Base-by-base conservation (phyloP, 768 basidiomycete genomes). In the Neoboletus brunneissimus region DNA sequence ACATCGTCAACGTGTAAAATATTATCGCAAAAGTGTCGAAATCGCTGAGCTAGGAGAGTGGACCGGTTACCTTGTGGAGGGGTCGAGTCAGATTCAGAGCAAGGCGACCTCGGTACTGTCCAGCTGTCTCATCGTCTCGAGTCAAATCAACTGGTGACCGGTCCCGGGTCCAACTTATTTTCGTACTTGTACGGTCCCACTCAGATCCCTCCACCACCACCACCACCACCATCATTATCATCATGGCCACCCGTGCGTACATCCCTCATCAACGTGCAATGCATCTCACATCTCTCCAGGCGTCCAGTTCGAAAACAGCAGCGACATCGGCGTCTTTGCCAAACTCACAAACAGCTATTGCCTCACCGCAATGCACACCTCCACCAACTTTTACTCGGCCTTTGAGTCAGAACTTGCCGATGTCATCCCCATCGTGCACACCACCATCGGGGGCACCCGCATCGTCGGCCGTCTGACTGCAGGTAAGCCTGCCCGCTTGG, bases 261-360 rank as follows among this genome's bases (percentile, higher is more conserved):
- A 35, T 20, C 13, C n/a, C 43, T 25, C 9, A 7, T 51, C 49
- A 16, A 15, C 40, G 0, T 11, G 15, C 25, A 7, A 27, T 3
- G 1, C 23, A 3, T 13, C 46, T 59, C 61, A 62, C 57, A 27
- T 18, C 27, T 22, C 12, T 8, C 54, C 68, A 94, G 91, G 93
- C 72, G 77, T 91, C 61, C 91, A 94, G 78, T 95, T 94, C 70
- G 92, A 95, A 78, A 95, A 94, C 77, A 89, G 84, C 77, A 88
- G 87, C 75, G 94, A 98, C 68, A 84, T 99, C 66, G 96, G 96
- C 66, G 96, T 99, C 43, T 99, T 98, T 76, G 80, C 94, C 67
- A 97, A 97, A 76, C 82, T 98, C 68, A 98, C 96, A 68, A 98
- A 99, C 81, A 91, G 87, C 69, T 99, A 97, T 82, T 98, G 96